phyloP scores from a whole-genome alignment of 768 basidiomycete species.

The Nidularia pulvinata region DNA sequence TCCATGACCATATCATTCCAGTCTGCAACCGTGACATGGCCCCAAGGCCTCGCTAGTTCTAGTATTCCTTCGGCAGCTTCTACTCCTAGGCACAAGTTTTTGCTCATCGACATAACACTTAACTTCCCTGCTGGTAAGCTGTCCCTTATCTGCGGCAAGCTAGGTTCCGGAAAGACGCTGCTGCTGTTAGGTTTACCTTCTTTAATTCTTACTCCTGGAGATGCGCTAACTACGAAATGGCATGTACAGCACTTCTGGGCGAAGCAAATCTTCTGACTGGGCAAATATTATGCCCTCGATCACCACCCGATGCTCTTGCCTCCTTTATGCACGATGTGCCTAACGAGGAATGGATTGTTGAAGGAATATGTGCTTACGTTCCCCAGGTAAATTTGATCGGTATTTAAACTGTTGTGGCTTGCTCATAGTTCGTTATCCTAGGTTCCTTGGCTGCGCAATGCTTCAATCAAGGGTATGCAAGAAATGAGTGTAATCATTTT shows the following conservation, averaged over 20 bases:
- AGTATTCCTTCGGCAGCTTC: constrained; percentile 48
- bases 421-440: constrained; percentile 12
- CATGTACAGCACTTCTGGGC: constrained; percentile 67
- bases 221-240: too few relatives aligned
- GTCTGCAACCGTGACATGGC: constrained; percentile 91
- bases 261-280: constrained; percentile 87
- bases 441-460: constrained; percentile 64
- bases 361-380: constrained; percentile 84
- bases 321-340: constrained; percentile 43
- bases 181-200: constrained; percentile 58
- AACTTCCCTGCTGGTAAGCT: constrained; percentile 80
- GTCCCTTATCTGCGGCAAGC: constrained; percentile 87
- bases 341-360: constrained; percentile 73
- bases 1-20: constrained; percentile 68
- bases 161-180: constrained; percentile 89
- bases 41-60: constrained; percentile 63
- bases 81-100: constrained; percentile 80
- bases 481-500: too few relatives aligned
- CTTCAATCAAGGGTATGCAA: constrained; percentile 53
- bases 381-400: constrained; percentile 52
- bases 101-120: constrained; percentile 76
- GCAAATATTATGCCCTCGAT: constrained; percentile 80
- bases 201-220: too few relatives aligned
- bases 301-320: constrained; percentile 79
- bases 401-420: too few relatives aligned